Evolutionary conservation across 441 rosid species (phyloP), one percentile per base, ranked within the genome.

Genomic region (Macaranga tanarius): DNA sequence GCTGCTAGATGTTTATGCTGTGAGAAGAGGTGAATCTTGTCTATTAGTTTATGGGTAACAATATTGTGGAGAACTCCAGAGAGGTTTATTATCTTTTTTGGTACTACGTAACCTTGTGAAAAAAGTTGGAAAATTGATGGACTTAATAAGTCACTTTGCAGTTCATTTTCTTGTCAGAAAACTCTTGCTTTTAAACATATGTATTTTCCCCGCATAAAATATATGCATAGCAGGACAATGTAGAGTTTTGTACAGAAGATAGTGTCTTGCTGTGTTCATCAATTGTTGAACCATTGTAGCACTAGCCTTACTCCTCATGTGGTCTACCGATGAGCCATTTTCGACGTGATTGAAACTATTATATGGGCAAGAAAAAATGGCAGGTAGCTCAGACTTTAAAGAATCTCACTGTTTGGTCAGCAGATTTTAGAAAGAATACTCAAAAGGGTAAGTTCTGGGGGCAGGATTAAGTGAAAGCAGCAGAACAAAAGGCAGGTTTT

Each of bases 1-100:
- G 99, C 99, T 48, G 99, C 97, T 23, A 86, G 89, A 83, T 81
- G 86, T 80, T 82, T 95, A 72, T 89, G 95, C 57, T 88, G 92
- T 23, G 91, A 89, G 77, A 88, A 86, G 84, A 85, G 86, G 81
- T 89, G 84, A 86, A 75, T 15, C 44, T 59, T 50, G 61, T 28
- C 51, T 17, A 16, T 15, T 45, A 48, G 19, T 12, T 31, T 23
- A 11, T 7, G 28, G 44, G 66, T 0, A 42, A 23, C 23, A 13
- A 2, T n/a, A 62, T 67, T 13, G 73, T n/a, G 40, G 47, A 55
- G 50, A 60, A 60, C 56, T 26, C 19, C 15, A 4, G 19, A 31
- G 57, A 54, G n/a, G 1, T 11, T 19, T 48, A 3, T 10, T 17
- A 2, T n/a, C 40, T 31, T 20, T 31, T 65, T 40, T 20, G 61